Evolutionary conservation across 306 rosid species (phyloP), one percentile per base, ranked within the genome.

Genomic region (Quercus wislizeni): DNA sequence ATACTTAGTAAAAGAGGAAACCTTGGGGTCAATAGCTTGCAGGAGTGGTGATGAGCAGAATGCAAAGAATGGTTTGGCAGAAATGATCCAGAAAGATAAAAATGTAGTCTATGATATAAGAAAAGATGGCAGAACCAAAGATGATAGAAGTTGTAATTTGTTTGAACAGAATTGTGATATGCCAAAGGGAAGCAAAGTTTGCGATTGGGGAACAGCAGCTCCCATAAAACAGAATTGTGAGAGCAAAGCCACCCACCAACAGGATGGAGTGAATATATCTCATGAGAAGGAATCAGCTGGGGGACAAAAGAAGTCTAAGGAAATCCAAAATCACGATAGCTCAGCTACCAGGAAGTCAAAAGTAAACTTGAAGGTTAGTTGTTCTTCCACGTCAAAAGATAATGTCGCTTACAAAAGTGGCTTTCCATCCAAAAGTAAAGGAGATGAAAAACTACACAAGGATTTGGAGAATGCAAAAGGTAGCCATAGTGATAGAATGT

Each of bases 251-350:
- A 63, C n/a, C 55, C 71, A 76, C 52, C 94, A 88, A 64, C 88
- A 81, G 78, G 94, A 90, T 81, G 80, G 64, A 46, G 20, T 65
- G 20, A 23, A 87, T 77, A 78, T 85, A 78, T 78, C 82, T 73
- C 83, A 74, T 18, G 81, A 86, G 43, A 80, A 83, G 80, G 98
- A 92, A 74, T 41, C 80, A 61, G 81, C 71, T 2, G 91, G 78
- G 52, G 90, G 84, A 19, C 90, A 92, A 85, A 87, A 85, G 86
- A 95, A 86, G 78, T 78, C 79, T 61, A 92, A 90, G 86, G 94
- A 85, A 78, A 84, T 82, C 77, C 86, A 78, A 31, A 61, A 30
- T 18, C 57, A 81, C 51, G 80, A 84, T 75, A 76, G 86, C 35
- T 1, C 63, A 38, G 84, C 69, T 76, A 71, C 70, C 23, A 90